Evolutionary conservation across 129 eudicot species (phyloP).

Genomic region (Centrapalus pauciflorus): DNA sequence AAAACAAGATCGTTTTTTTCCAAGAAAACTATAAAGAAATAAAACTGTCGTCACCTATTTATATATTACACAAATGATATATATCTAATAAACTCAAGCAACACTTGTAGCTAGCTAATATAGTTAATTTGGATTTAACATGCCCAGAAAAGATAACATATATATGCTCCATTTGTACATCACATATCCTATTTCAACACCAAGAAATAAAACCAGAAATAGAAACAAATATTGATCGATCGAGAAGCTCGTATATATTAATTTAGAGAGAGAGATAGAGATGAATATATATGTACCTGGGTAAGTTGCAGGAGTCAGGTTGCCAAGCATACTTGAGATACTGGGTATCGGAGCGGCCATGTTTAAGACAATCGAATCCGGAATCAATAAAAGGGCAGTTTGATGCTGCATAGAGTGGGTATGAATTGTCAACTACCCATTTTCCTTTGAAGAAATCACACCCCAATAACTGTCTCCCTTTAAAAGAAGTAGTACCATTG

Average conservation of each 20-base stretch:
- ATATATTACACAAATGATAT: no score
- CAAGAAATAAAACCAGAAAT: no score
- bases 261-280: background rate
- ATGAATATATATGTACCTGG: slow-evolving; percentile 47
- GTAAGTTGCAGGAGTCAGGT: slow-evolving; percentile 64
- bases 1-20: background rate
- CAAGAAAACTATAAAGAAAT: no score
- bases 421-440: slow-evolving; percentile 72
- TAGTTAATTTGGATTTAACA: no score
- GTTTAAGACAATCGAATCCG: slow-evolving; percentile 65
- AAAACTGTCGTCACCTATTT: no score
- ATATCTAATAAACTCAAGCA: no score
- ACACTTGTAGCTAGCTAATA: no score
- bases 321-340: slow-evolving; percentile 82
- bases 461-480: slow-evolving; percentile 23
- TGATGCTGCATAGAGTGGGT: slow-evolving; percentile 67
- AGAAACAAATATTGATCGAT: no score
- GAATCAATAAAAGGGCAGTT: slow-evolving; percentile 66
- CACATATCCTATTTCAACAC: no score
- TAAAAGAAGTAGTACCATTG: slow-evolving; percentile 9
- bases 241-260: no score
- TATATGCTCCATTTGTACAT: no score
- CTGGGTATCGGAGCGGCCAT: slow-evolving; percentile 66
- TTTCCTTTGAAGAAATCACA: slow-evolving; percentile 70
- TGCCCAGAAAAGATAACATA: no score